Conservation (phyloP, 2,329 filamentous ascomycete genomes). For the Emericellopsis cladophorae region DNA sequence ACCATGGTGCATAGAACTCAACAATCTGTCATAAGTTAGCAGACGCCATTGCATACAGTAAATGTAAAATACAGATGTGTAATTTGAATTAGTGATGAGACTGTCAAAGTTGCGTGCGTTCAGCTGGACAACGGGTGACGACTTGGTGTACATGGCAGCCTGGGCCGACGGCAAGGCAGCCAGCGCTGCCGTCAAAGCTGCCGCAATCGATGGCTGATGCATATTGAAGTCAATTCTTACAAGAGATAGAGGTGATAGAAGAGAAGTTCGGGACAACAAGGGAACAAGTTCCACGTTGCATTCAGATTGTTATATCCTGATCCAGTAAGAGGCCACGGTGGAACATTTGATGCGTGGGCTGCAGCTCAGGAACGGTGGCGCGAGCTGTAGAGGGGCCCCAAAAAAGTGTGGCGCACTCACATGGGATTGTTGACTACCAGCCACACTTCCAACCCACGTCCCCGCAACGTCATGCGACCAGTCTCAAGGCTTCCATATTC, state of each 20-base stretch:
- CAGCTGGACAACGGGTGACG: conserved; percentile 76
- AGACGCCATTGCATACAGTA: neutral
- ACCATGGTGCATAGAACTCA: conserved; percentile 97
- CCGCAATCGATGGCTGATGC: conserved; percentile 38
- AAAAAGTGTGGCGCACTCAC: no score
- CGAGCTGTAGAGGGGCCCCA: conserved; percentile 7
- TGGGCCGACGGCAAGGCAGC: conserved; percentile 52
- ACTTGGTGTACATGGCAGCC: conserved; percentile 72
- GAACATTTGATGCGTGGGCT: conserved; percentile 9
- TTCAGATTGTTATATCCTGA: no score
- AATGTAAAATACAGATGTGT: conserved; percentile 62
- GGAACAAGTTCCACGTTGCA: no score
- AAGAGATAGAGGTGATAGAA: no score
- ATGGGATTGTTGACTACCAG: conserved; percentile 1
- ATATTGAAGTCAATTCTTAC: conserved; percentile 20
- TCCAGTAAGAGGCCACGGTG: conserved; percentile 29
- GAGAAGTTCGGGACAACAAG: no score
- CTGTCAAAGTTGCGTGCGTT: conserved; percentile 67
- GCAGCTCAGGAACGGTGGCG: conserved; percentile 10
- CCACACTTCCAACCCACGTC: neutral
- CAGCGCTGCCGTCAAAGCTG: conserved; percentile 40
- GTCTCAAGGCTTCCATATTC: neutral
- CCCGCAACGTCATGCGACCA: neutral
- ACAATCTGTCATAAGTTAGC: conserved; percentile 30
- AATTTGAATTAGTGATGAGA: conserved; percentile 76